Conservation (phyloP, 2,329 filamentous ascomycete species). For the Pseudogymnoascus sp. region DNA sequence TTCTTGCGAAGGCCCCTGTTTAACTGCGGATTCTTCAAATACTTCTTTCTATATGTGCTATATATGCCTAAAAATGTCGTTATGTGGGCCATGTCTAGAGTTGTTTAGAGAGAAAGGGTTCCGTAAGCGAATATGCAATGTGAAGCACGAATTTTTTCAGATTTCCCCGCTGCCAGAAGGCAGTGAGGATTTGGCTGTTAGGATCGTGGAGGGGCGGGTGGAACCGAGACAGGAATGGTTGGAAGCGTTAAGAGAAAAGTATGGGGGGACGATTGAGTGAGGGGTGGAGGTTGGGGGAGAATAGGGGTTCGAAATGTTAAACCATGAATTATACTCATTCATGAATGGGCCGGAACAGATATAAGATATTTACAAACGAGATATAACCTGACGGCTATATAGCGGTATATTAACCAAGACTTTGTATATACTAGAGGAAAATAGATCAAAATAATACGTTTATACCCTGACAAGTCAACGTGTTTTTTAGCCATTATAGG, state of each 20-base stretch:
- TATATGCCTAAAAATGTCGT: background rate
- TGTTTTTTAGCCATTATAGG: too few relatives aligned
- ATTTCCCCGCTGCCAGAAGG: background rate
- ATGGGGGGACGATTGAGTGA: background rate
- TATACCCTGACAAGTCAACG: too few relatives aligned
- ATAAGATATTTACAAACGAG: background rate
- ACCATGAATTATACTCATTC: too few relatives aligned
- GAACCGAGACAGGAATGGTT: background rate
- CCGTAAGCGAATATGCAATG: background rate
- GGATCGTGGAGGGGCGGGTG: background rate
- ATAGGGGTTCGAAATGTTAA: background rate
- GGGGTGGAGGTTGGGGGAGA: background rate
- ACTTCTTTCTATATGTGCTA: background rate
- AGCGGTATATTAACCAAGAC: background rate
- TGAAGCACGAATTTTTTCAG: background rate
- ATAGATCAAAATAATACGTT: too few relatives aligned
- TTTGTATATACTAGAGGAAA: background rate
- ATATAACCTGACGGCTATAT: background rate
- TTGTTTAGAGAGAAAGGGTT: background rate
- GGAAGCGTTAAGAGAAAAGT: background rate
- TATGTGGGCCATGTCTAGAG: background rate
- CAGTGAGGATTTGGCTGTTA: background rate
- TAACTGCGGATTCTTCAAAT: background rate
- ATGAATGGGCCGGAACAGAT: too few relatives aligned
- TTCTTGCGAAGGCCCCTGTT: background rate